Evolutionary conservation across 805 yeast species (phyloP).

Genomic region (Candida sonorensis): DNA sequence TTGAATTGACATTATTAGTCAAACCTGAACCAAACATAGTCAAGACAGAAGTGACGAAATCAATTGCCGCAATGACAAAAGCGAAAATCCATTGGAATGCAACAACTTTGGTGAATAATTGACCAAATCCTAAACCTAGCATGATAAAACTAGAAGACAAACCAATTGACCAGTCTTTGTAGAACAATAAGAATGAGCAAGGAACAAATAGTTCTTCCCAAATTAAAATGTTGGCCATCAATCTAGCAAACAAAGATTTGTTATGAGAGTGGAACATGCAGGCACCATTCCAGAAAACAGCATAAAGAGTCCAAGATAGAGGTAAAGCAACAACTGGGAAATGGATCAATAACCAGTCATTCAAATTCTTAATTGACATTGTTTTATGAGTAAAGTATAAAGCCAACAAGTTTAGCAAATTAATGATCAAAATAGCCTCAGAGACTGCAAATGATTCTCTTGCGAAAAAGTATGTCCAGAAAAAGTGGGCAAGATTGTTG

Average conservation of each 20-base stretch:
- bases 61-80: constrained; percentile 51
- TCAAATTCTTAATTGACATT: constrained; percentile 42
- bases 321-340: constrained; percentile 65
- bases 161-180: constrained; percentile 68
- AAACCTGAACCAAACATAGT: constrained; percentile 35
- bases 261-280: constrained; percentile 59
- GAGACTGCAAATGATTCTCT: constrained; percentile 50
- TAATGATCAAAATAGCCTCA: constrained; percentile 51
- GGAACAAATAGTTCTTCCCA: constrained; percentile 77
- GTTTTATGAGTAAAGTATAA: constrained; percentile 57
- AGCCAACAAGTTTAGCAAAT: constrained; percentile 51
- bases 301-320: constrained; percentile 65
- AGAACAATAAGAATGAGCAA: constrained; percentile 44
- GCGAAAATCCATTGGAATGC: constrained; percentile 89
- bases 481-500: constrained; percentile 52
- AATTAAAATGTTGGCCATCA: constrained; percentile 64
- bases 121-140: constrained; percentile 66
- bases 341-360: constrained; percentile 54
- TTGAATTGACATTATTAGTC: constrained; percentile 5
- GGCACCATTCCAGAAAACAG: constrained; percentile 82
- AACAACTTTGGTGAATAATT: constrained; percentile 57
- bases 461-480: constrained; percentile 61
- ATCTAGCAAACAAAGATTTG: constrained; percentile 46
- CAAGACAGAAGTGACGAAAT: constrained; percentile 44
- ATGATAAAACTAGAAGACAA: constrained; percentile 49